phyloP scores from a whole-genome alignment of 192 early-diverging fungal genomes.

The Coemansia pectinata region DNA sequence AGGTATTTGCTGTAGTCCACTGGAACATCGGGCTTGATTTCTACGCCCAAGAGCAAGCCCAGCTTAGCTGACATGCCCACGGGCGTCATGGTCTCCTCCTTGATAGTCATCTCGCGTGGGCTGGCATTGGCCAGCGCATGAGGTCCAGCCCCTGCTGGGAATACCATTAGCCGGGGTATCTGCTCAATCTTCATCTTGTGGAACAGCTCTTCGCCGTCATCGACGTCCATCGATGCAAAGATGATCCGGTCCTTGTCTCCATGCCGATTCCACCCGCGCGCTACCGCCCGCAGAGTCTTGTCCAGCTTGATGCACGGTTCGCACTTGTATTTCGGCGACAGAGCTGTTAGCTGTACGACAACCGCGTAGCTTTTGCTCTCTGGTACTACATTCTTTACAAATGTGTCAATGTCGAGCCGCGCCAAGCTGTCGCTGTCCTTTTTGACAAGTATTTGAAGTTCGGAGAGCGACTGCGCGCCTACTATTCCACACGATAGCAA shows the following conservation, averaged over 20 bases:
- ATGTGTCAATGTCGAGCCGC: conserved; percentile 21
- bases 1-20: conserved; percentile 29
- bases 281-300: conserved; percentile 32
- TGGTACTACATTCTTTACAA: conserved; percentile 40
- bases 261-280: conserved; percentile 45
- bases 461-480: conserved; percentile 24
- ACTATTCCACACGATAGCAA: not conserved
- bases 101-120: conserved; percentile 41
- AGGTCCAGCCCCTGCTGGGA: conserved; percentile 38
- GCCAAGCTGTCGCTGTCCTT: conserved; percentile 37
- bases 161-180: conserved; percentile 47
- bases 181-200: conserved; percentile 46
- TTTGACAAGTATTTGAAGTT: conserved; percentile 22
- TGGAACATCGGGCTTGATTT: conserved; percentile 37
- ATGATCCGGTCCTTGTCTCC: conserved; percentile 14
- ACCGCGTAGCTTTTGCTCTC: conserved; percentile 49
- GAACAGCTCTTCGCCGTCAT: conserved; percentile 52
- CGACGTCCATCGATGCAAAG: conserved; percentile 50
- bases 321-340: conserved; percentile 50
- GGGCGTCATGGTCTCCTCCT: conserved; percentile 10
- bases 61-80: conserved; percentile 40
- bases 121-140: conserved; percentile 30
- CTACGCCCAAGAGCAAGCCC: conserved; percentile 32
- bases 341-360: conserved; percentile 51
- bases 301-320: conserved; percentile 34